Base-by-base conservation (phyloP, 768 basidiomycete genomes). In the Gymnopilus junonius region DNA sequence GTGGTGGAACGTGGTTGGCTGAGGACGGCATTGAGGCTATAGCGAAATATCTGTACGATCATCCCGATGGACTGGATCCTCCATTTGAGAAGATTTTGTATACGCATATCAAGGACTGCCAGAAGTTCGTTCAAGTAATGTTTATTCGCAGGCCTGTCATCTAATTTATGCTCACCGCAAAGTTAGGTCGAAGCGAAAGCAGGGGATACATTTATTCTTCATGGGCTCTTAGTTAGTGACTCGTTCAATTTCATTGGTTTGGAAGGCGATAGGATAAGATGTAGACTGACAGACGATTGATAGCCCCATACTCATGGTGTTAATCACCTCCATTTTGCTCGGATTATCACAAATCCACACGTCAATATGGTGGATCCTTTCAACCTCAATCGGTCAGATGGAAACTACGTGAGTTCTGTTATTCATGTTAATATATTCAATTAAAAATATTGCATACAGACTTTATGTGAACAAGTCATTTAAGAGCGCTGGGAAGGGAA, bases 171-270 rank as follows among this genome's bases (percentile, higher is more conserved):
- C n/a, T n/a, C n/a, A n/a, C n/a, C n/a, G n/a, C n/a, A n/a, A n/a
- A n/a, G n/a, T n/a, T n/a, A 55, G 54, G n/a, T 55, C 7, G 54
- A 55, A 27, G 54, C 54, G 2, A 55, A 55, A 14, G 54, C 54
- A 17, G 54, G 54, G 3, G 54, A 55, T 12, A 55, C 54, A 21
- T 55, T 55, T n/a, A 55, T 55, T 8, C 37, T 55, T 39, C 54
- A 55, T 8, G 54, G 54, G 29, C 25, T 55, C 8, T 20, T 55
- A 25, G 54, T 55, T 40, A 27, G 54, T 25, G 5, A 20, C 40
- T 7, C n/a, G n/a, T n/a, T n/a, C 40, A 5, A 6, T 42, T 42
- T 20, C 4, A 4, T 5, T 17, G 15, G n/a, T 20, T n/a, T 32
- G 27, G 11, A n/a, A n/a, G n/a, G n/a, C 11, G 31, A 50, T 50